Base-by-base conservation (phyloP, 495 filamentous ascomycete species). In the Xylaria cubensis region DNA sequence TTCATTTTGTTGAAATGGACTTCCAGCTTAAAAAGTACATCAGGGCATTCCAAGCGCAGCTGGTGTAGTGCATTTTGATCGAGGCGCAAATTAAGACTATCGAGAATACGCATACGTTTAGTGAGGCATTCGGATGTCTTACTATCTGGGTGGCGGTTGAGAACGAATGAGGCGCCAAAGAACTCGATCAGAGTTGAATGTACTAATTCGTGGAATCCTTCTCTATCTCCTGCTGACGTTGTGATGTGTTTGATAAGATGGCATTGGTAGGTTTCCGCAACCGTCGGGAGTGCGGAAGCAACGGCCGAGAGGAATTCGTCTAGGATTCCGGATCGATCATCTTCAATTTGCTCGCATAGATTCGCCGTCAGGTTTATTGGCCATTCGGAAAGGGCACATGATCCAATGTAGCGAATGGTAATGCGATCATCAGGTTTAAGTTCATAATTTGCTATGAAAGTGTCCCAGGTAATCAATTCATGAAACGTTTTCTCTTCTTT, bases 341-440 rank as follows among this genome's bases (percentile, higher is more conserved):
- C 48, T 29, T 51, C 41, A 7, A 17, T 53, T 15, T 70, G 15
- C 39, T 72, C 36, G 50, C 50, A 71, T 53, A 29, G 34, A 24
- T 46, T 42, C 17, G 0, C 4, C 5, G 51, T 32, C 12, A 15
- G 39, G 21, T 29, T 32, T 13, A 17, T 26, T 4, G 64, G 55
- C 64, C 32, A 51, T 26, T 69, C 71, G 2, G 13, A 21, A 10
- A 24, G 8, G 15, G 8, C 6, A 42, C 68, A 74, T 1, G 24
- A 71, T 29, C 72, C 72, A 12, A 71, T 56, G 32, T 67, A 71
- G 24, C 68, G 72, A 29, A 74, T 55, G 21, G 34, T 51, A 2
- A 74, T 46, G 12, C 24, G 34, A 21, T 63, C 29, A 9, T 29
- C 21, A 32, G 4, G 13, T 44, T 13, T 15, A 2, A 64, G 29